Evolutionary conservation across 2,329 filamentous ascomycete species (phyloP).

Genomic region (Cordyceps tenuipes): DNA sequence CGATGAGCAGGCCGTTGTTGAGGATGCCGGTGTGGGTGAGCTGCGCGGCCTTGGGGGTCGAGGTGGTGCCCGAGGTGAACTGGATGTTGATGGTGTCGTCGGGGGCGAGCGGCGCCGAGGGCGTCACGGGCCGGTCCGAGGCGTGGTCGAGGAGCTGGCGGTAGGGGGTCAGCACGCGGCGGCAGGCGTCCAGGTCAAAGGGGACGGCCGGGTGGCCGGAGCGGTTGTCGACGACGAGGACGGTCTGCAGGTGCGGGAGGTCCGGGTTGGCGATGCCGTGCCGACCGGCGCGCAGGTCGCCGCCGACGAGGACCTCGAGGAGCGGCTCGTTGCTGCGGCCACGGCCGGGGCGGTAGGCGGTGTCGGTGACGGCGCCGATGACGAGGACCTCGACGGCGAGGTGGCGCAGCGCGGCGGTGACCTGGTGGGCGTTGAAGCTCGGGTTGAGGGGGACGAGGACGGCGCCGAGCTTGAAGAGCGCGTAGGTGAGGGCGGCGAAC

Average conservation of each 20-base stretch:
- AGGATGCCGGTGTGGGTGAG: slow-evolving; percentile 78
- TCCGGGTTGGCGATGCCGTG: slow-evolving; percentile 29
- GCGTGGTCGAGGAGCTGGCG: slow-evolving; percentile 29
- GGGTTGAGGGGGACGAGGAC: slow-evolving; percentile 91
- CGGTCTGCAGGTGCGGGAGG: slow-evolving; percentile 60
- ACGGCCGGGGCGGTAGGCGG: slow-evolving; percentile 54
- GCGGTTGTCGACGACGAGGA: slow-evolving; percentile 77
- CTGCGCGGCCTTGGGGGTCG: slow-evolving; percentile 83
- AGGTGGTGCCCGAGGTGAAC: slow-evolving; percentile 94
- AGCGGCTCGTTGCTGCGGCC: slow-evolving; percentile 46
- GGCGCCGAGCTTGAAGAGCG: slow-evolving; percentile 88
- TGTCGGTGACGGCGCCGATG: slow-evolving; percentile 79
- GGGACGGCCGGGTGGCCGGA: slow-evolving; percentile 32
- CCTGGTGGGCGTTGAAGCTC: slow-evolving; percentile 72
- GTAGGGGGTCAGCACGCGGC: slow-evolving; percentile 38
- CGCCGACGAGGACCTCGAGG: slow-evolving; percentile 34
- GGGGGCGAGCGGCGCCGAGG: slow-evolving; percentile 41
- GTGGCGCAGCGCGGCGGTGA: slow-evolving; percentile 69
- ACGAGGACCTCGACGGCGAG: slow-evolving; percentile 67
- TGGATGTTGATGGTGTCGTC: slow-evolving; percentile 86
- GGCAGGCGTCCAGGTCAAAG: slow-evolving; percentile 35
- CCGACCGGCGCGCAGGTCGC: slow-evolving; percentile 27
- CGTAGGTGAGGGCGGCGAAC: slow-evolving; percentile 79
- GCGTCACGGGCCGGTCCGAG: slow-evolving; percentile 25
- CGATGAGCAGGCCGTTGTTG: slow-evolving; percentile 86